phyloP scores from a whole-genome alignment of 179 eudicot genomes.

The Camellia oleifera region DNA sequence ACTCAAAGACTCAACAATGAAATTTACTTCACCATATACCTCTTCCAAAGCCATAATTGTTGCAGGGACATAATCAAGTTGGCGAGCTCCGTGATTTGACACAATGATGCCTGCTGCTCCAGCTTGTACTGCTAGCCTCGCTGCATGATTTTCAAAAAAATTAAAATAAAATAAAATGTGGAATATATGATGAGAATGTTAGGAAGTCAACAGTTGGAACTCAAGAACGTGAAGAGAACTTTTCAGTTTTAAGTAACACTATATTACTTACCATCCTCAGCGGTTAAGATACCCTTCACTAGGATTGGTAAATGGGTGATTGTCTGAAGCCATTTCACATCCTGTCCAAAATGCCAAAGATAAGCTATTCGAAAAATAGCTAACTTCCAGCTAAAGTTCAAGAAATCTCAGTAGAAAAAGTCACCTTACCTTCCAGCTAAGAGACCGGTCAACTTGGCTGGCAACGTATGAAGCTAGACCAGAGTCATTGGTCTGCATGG shows the following conservation, averaged over 20 bases:
- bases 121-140: conserved; percentile 51
- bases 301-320: conserved; percentile 78
- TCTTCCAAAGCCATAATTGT: conserved; percentile 75
- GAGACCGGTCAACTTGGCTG: conserved; percentile 57
- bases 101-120: conserved; percentile 85
- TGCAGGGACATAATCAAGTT: conserved; percentile 86
- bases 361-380: not conserved
- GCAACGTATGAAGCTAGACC: conserved; percentile 72
- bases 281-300: conserved; percentile 91
- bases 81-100: conserved; percentile 90
- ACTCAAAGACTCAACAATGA: not conserved
- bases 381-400: not conserved
- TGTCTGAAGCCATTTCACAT: conserved; percentile 84
- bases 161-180: not conserved
- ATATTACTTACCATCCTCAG: conserved; percentile 71
- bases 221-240: not conserved
- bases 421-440: conserved; percentile 69
- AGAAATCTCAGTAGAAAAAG: not conserved
- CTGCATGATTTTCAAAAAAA: conserved; percentile 32
- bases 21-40: conserved; percentile 30
- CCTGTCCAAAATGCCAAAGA: conserved; percentile 36
- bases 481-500: conserved; percentile 68
- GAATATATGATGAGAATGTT: not conserved
- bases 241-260: not conserved
- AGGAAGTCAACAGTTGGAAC: not conserved